A percentile compares a stretch with the other conserved stretches of the same genome.
Evolutionary conservation across 2,329 filamentous ascomycete genomes (phyloP).

Genomic region (Orbilia oligospora): DNA sequence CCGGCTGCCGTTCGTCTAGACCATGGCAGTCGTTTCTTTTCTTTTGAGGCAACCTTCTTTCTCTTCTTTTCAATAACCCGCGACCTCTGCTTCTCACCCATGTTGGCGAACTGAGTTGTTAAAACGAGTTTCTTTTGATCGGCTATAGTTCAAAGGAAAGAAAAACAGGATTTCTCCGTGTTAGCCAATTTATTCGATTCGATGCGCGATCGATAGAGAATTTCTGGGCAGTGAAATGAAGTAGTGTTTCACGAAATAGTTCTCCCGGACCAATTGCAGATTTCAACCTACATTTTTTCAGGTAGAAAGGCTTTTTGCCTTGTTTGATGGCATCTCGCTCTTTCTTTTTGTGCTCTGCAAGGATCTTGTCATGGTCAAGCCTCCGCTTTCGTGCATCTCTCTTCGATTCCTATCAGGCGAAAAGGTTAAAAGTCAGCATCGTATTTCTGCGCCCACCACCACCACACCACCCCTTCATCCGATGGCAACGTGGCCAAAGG

Average conservation of each 20-base stretch:
- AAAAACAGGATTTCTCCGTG: slow-evolving; percentile 36
- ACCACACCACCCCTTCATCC: slow-evolving; percentile 36
- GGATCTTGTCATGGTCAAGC: slow-evolving; percentile 78
- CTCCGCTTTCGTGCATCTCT: slow-evolving; percentile 79
- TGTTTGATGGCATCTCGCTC: slow-evolving; percentile 88
- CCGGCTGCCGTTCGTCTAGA: slow-evolving; percentile 54
- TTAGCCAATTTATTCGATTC: slow-evolving; percentile 35
- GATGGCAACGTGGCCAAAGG: slow-evolving; percentile 34
- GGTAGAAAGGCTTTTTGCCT: slow-evolving; percentile 92
- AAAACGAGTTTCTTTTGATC: slow-evolving; percentile 91
- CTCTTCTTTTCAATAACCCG: slow-evolving; percentile 86
- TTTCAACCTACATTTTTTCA: slow-evolving; percentile 78
- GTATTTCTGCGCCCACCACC: slow-evolving; percentile 32
- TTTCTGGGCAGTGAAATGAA: slow-evolving; percentile 12
- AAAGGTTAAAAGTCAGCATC: slow-evolving; percentile 55
- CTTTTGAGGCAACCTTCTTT: slow-evolving; percentile 89
- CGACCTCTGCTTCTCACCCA: slow-evolving; percentile 88
- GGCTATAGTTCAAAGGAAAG: slow-evolving; percentile 67
- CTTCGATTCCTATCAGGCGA: slow-evolving; percentile 73
- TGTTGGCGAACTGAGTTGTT: slow-evolving; percentile 81
- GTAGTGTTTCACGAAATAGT: slow-evolving; percentile 15
- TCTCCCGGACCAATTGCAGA: slow-evolving; percentile 45
- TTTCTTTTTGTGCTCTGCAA: slow-evolving; percentile 81
- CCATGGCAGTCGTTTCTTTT: slow-evolving; percentile 73
- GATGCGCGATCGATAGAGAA: slow-evolving; percentile 13